Percentiles rank a stretch among this genome's conserved stretches.
phyloP scores from a whole-genome alignment of 2,329 filamentous ascomycete genomes.

The Colletotrichum sp. region DNA sequence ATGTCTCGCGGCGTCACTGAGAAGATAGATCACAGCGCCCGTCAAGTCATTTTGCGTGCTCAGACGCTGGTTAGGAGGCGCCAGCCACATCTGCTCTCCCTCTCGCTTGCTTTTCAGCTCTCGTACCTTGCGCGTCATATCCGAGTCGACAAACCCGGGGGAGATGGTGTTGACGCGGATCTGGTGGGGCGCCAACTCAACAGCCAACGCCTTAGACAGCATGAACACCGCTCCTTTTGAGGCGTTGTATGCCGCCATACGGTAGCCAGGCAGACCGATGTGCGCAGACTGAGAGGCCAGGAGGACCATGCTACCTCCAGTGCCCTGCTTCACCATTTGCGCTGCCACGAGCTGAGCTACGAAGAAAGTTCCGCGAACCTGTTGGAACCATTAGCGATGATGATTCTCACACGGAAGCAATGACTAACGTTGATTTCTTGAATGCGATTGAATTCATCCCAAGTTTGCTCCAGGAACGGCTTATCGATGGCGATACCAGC shows the following conservation, averaged over 20 bases:
- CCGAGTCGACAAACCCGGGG: constrained; percentile 40
- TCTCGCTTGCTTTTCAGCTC: constrained; percentile 34
- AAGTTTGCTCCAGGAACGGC: constrained; percentile 47
- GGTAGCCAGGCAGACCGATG: constrained; percentile 38
- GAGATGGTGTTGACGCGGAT: constrained; percentile 44
- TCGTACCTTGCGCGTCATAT: constrained; percentile 36
- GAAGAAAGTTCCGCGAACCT: constrained; percentile 48
- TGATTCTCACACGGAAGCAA: not conserved
- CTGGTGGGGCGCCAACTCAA: constrained; percentile 39
- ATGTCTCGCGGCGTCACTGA: constrained; percentile 47
- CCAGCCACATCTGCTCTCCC: constrained; percentile 40
- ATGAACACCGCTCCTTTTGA: constrained; percentile 46
- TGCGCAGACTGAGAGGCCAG: constrained; percentile 42
- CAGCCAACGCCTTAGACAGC: constrained; percentile 41
- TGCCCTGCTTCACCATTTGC: constrained; percentile 43
- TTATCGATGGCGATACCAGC: constrained; percentile 48
- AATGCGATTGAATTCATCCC: constrained; percentile 44
- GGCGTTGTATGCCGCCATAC: constrained; percentile 47
- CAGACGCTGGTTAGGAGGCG: constrained; percentile 41
- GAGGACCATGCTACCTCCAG: constrained; percentile 42
- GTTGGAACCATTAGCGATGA: not conserved
- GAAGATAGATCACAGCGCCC: constrained; percentile 44
- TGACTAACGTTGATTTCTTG: constrained; percentile 44
- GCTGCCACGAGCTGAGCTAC: constrained; percentile 40
- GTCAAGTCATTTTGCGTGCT: constrained; percentile 47